Evolutionary conservation across 1,284 basidiomycete genomes (phyloP).

Genomic region (Ganoderma resinaceum): DNA sequence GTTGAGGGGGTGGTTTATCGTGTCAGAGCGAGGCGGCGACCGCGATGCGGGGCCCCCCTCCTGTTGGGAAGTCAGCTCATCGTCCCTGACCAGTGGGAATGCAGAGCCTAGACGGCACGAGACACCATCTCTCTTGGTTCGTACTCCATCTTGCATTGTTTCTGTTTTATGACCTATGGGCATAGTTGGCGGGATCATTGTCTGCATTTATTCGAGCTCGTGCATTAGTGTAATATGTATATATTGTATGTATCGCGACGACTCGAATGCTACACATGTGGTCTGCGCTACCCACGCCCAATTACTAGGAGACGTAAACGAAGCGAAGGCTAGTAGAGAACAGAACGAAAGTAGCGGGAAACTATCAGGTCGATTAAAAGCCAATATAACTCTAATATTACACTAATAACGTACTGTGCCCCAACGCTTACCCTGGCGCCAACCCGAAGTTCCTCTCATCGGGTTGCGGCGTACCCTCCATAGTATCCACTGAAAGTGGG

Average conservation of each 20-base stretch:
- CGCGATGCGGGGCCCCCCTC: constrained; percentile 24
- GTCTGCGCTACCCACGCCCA: neutral
- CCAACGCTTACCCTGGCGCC: neutral
- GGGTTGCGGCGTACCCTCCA: constrained; percentile 33
- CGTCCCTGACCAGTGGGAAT: constrained; percentile 28
- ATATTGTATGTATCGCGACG: neutral
- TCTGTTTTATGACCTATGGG: neutral
- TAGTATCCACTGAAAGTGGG: constrained; percentile 35
- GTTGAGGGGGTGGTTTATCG: constrained; percentile 56
- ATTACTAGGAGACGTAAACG: neutral
- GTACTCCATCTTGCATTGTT: neutral
- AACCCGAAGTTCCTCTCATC: constrained; percentile 21
- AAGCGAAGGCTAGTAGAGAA: neutral
- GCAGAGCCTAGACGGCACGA: constrained; percentile 43
- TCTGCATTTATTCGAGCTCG: neutral
- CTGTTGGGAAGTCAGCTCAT: constrained; percentile 45
- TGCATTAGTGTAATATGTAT: too few relatives aligned
- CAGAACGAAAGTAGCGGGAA: neutral
- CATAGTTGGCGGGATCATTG: neutral
- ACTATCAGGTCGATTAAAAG: constrained; percentile 4
- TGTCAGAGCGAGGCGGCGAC: constrained; percentile 43
- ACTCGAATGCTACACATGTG: constrained; percentile 1
- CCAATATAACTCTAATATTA: constrained; percentile 22
- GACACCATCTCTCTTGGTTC: constrained; percentile 16
- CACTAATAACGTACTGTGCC: constrained; percentile 23